Percentiles rank a stretch among this genome's conserved stretches.
phyloP scores from a whole-genome alignment of 108 stramenopile genomes.

The Parmales sp. region DNA sequence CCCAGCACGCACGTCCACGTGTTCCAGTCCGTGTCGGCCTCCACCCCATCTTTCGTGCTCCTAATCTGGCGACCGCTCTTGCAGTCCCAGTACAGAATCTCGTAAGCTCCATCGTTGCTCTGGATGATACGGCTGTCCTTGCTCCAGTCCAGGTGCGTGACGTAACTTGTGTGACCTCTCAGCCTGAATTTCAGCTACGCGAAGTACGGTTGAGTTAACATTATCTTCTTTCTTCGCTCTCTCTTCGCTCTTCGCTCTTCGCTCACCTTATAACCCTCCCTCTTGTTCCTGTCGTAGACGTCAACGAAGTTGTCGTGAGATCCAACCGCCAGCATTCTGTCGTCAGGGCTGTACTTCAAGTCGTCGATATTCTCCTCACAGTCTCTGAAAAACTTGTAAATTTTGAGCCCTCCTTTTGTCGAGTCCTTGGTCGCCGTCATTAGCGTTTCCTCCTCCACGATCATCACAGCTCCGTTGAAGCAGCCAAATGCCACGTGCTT shows the following conservation, averaged over 20 bases:
- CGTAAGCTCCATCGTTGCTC: conserved; percentile 12
- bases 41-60: background rate
- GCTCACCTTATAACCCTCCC: background rate
- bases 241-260: background rate
- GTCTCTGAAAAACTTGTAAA: background rate
- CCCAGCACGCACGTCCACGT: conserved; percentile 21
- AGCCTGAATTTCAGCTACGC: background rate
- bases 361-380: conserved; percentile 8
- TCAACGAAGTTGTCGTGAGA: conserved; percentile 20
- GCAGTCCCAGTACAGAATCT: conserved; percentile 18
- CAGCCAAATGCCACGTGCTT: background rate
- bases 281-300: background rate
- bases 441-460: background rate
- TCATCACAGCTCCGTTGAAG: background rate
- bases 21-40: conserved; percentile 18
- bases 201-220: too few species aligned
- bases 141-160: conserved; percentile 15
- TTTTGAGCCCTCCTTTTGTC: background rate
- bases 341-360: conserved; percentile 16
- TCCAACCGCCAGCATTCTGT: conserved; percentile 17
- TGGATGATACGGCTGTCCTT: background rate
- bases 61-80: background rate
- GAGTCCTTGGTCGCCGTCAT: background rate
- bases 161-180: conserved; percentile 13
- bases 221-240: too few species aligned